These are phyloP conservation scores for Starmerella riodocensis DNA, from an alignment of 805 yeast species.

Conservation along the genomic window DNA sequence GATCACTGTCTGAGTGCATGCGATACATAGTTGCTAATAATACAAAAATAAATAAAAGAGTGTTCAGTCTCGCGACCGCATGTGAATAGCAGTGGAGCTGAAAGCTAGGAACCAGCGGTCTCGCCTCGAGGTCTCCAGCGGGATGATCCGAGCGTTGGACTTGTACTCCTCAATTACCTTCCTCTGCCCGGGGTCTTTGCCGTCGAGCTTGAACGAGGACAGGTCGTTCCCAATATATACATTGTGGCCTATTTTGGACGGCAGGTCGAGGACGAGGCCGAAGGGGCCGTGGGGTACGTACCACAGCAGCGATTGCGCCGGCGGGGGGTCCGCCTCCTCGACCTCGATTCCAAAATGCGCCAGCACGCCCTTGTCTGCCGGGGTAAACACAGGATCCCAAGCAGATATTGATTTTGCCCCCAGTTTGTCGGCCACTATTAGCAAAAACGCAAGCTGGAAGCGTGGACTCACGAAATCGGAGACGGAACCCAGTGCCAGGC, in stretches of 20 bases:
- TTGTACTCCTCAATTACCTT: constrained; percentile 5
- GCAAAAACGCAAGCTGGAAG: constrained; percentile 51
- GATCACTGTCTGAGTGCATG: not conserved
- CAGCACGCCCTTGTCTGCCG: constrained; percentile 33
- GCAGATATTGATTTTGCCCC: constrained; percentile 31
- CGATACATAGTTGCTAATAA: not conserved
- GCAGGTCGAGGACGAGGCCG: constrained; percentile 21
- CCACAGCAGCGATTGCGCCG: constrained; percentile 30
- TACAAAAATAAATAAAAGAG: not conserved
- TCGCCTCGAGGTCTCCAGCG: constrained; percentile 6
- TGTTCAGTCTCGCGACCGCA: not conserved
- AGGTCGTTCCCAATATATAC: constrained; percentile 22
- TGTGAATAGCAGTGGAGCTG: constrained; percentile 24
- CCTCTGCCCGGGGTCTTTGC: constrained; percentile 12
- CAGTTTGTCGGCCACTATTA: constrained; percentile 29
- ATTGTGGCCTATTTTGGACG: constrained; percentile 5
- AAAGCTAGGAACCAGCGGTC: constrained; percentile 26
- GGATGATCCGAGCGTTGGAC: not conserved
- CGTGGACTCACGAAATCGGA: constrained; percentile 35
- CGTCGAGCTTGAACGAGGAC: constrained; percentile 26
- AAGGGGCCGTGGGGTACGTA: constrained; percentile 71
- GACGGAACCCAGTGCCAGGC: constrained; percentile 63
- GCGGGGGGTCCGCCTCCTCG: constrained; percentile 20
- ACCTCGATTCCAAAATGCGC: constrained; percentile 22
- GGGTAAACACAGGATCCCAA: constrained; percentile 53